Conservation (phyloP, 768 basidiomycete species). For the Tulasnella sp. region DNA sequence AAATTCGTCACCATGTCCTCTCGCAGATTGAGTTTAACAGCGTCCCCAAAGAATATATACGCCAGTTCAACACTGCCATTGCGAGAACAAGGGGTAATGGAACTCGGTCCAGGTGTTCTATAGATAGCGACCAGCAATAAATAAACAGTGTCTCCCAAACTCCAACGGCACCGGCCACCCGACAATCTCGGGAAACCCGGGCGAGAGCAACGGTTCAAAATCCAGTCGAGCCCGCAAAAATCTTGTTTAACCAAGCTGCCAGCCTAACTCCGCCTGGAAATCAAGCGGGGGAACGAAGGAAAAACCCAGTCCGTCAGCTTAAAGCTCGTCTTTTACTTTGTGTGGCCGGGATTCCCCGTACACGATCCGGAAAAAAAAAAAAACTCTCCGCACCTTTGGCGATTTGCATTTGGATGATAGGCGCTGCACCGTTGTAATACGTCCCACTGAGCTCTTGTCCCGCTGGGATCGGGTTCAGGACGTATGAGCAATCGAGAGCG, state of each 20-base stretch:
- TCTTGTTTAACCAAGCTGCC: conserved; percentile 21
- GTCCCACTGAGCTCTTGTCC: conserved; percentile 3
- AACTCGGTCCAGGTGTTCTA: too few relatives aligned
- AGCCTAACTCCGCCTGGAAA: conserved; percentile 13
- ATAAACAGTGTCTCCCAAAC: too few relatives aligned
- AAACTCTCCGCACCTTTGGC: conserved; percentile 14
- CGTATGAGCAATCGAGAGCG: conserved; percentile 10
- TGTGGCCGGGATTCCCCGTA: neutral
- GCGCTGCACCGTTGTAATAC: conserved; percentile 10
- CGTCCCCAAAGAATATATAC: too few relatives aligned
- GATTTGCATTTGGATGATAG: conserved; percentile 17
- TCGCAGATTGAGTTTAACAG: too few relatives aligned
- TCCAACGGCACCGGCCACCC: too few relatives aligned
- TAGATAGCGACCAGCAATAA: too few relatives aligned
- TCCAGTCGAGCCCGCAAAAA: conserved; percentile 16
- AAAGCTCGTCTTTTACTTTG: neutral
- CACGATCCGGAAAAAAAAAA: too few relatives aligned
- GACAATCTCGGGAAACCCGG: neutral
- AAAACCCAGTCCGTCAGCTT: too few relatives aligned
- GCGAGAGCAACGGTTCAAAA: neutral
- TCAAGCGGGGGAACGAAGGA: neutral
- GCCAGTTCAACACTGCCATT: too few relatives aligned
- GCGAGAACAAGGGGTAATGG: too few relatives aligned
- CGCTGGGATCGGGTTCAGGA: neutral
- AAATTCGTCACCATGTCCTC: too few relatives aligned